Base-by-base conservation (phyloP, 2,329 filamentous ascomycete genomes). In the Trichoderma asperellum region DNA sequence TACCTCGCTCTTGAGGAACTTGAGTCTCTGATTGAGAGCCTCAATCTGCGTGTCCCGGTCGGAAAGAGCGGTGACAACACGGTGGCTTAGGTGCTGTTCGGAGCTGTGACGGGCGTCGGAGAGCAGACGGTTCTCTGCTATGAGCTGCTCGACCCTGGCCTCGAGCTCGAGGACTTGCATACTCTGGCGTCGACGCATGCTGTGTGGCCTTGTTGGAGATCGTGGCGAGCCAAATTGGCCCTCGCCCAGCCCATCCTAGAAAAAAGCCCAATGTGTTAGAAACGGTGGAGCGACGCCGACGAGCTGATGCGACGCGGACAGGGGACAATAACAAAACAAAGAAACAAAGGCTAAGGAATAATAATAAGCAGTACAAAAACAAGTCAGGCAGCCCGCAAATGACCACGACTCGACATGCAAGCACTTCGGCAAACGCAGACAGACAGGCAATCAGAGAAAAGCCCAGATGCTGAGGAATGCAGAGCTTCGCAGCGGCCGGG, bases 151-250 rank as follows among this genome's bases (percentile, higher is more conserved):
- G 75, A 99, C 87, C 76, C 88, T 89, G 70, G 88, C 86, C 83
- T 98, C 94, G 77, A 99, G 89, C 76, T 99, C 95, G 71, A 98
- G 89, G 67, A 95, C 89, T 82, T 98, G 95, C 90, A 98, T 95
- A 86, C 95, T 98, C 82, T 97, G 96, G 78, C 95, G 92, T 78
- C 95, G 94, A 75, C 95, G 94, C 88, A 99, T 92, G 84, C 94
- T 97, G 77, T 94, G 93, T 75, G 96, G 94, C 81, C 95, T 90
- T 74, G 93, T 97, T 68, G 96, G 96, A 76, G 96, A 98, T 76
- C 92, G 90, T 77, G 95, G 94, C 79, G 94, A 97, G 78, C 90
- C 90, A 78, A 92, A 87, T 77, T 88, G 92, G 81, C 92, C 93
- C 83, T 97, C 93, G 82, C 95, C 95, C 84, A 89, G 94, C 83